Evolutionary conservation across 805 yeast genomes (phyloP).

Genomic region (Saccharomycopsis olivae): DNA sequence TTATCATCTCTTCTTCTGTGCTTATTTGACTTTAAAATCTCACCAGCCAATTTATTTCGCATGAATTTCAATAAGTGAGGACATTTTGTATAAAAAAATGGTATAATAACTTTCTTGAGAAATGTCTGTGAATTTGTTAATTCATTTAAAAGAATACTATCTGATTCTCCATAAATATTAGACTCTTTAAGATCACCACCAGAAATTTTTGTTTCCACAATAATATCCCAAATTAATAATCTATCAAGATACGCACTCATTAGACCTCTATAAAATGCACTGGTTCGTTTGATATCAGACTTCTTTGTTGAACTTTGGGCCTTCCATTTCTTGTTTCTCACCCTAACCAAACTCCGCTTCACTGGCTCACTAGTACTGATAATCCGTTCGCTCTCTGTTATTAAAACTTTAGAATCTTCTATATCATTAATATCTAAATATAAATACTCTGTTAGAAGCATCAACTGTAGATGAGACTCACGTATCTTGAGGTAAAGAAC

Average conservation of each 20-base stretch:
- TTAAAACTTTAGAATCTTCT: not conserved
- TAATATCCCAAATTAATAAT: constrained; percentile 16
- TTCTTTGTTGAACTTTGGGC: not conserved
- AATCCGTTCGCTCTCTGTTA: constrained; percentile 1
- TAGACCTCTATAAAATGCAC: constrained; percentile 6
- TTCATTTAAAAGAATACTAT: constrained; percentile 1
- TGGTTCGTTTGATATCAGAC: not conserved
- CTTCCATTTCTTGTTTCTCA: not conserved
- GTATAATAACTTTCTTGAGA: constrained; percentile 9
- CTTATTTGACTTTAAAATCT: not conserved
- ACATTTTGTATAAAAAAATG: constrained; percentile 15
- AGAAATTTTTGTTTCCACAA: constrained; percentile 5
- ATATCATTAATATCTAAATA: constrained; percentile 10
- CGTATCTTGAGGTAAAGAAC: constrained; percentile 14
- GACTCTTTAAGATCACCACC: not conserved
- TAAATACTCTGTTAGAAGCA: constrained; percentile 10
- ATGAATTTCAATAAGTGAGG: constrained; percentile 13
- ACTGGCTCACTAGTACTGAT: not conserved
- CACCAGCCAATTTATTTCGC: constrained; percentile 11
- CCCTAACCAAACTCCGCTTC: not conserved
- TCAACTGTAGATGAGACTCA: constrained; percentile 15
- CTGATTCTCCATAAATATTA: not conserved
- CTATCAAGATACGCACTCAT: constrained; percentile 14
- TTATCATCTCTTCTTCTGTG: not conserved
- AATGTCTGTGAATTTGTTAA: constrained; percentile 4